A percentile compares a stretch with the other conserved stretches of the same genome.
phyloP scores from a whole-genome alignment of 2,329 filamentous ascomycete genomes.

The Exophiala bonariae region DNA sequence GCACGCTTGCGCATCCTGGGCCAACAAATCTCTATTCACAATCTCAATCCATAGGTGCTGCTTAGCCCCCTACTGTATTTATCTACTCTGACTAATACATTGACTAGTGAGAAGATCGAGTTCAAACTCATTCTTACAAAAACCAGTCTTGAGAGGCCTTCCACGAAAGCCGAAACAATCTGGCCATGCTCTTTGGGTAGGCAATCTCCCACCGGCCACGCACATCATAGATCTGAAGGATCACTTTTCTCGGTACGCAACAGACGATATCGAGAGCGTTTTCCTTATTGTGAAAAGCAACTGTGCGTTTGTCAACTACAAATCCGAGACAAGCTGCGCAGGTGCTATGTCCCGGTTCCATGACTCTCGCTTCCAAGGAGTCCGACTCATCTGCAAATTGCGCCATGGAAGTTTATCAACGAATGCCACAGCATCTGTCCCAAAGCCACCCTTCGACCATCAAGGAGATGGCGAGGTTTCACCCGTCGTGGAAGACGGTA shows the following conservation, averaged over 20 bases:
- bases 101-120: constrained; percentile 22
- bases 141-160: constrained; percentile 56
- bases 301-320: constrained; percentile 95
- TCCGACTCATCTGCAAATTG: constrained; percentile 80
- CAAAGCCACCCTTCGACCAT: constrained; percentile 34
- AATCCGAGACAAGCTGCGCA: constrained; percentile 72
- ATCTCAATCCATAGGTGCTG: constrained; percentile 19
- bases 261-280: constrained; percentile 75
- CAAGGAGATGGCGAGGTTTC: constrained; percentile 5
- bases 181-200: constrained; percentile 93
- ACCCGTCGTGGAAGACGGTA: constrained; percentile 4
- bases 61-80: too few species aligned
- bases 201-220: constrained; percentile 83
- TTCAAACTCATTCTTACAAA: constrained; percentile 28
- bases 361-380: constrained; percentile 84
- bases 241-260: constrained; percentile 79
- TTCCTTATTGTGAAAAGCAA: constrained; percentile 97
- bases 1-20: constrained; percentile 12
- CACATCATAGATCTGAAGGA: constrained; percentile 82
- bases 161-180: constrained; percentile 66
- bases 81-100: constrained; percentile 6
- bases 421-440: constrained; percentile 50
- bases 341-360: constrained; percentile 81
- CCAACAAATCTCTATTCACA: constrained; percentile 15
- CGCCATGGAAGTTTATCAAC: constrained; percentile 56